Evolutionary conservation across 192 early-diverging fungal species (phyloP).

Genomic region (Umbelopsis sp.): DNA sequence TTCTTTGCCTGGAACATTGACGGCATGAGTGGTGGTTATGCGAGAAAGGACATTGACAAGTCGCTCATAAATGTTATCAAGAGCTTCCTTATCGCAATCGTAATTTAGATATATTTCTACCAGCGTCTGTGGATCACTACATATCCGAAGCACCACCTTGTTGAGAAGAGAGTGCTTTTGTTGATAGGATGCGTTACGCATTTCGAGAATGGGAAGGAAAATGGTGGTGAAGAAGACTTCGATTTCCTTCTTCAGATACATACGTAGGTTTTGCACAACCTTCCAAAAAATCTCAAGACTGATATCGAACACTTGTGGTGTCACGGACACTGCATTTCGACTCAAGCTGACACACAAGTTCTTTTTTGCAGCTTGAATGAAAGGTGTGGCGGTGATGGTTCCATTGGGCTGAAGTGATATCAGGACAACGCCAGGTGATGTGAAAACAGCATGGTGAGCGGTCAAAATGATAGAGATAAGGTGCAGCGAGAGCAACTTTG

Average conservation of each 20-base stretch:
- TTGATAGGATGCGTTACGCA: conserved; percentile 58
- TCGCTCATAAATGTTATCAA: conserved; percentile 90
- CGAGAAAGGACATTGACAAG: conserved; percentile 72
- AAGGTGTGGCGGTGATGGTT: conserved; percentile 50
- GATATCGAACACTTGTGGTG: conserved; percentile 81
- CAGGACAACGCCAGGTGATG: conserved; percentile 52
- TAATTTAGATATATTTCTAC: conserved; percentile 96
- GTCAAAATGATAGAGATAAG: conserved; percentile 75
- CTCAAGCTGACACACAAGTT: conserved; percentile 82
- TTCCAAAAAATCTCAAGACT: conserved; percentile 85
- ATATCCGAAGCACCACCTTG: conserved; percentile 66
- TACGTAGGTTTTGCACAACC: conserved; percentile 66
- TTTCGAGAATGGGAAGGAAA: conserved; percentile 87
- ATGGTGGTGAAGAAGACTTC: conserved; percentile 91
- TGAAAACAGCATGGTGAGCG: conserved; percentile 78
- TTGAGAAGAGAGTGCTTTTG: conserved; percentile 75
- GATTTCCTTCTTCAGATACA: conserved; percentile 82
- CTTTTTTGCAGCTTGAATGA: conserved; percentile 86
- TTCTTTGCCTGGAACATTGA: conserved; percentile 8
- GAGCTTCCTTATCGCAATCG: conserved; percentile 84
- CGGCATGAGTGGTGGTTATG: conserved; percentile 52
- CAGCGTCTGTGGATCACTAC: conserved; percentile 73
- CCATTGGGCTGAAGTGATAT: conserved; percentile 34
- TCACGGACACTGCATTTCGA: conserved; percentile 77
- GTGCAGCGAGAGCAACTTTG: conserved; percentile 82